Evolutionary conservation across 371 early-diverging fungal genomes (phyloP).

Genomic region (Paramicrosporidium saccamoebae): DNA sequence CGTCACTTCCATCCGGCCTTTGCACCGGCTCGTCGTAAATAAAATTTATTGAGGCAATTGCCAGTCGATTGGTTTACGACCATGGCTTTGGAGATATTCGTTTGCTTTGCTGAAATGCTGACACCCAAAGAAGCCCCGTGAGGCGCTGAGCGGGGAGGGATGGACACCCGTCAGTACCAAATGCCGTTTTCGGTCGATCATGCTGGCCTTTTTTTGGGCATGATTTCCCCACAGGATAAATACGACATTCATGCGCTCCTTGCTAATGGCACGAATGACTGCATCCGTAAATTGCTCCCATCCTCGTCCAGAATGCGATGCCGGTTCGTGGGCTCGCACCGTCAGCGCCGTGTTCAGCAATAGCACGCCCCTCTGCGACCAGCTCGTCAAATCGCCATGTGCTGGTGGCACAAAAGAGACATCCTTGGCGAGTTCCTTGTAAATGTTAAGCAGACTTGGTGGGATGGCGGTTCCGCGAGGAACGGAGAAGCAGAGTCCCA

Average conservation of each 20-base stretch:
- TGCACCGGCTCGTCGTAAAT: too few relatives aligned
- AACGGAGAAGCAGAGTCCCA: slow-evolving; percentile 64
- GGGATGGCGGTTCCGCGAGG: slow-evolving; percentile 30
- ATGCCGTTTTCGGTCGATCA: slow-evolving; percentile 22
- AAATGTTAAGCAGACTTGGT: slow-evolving; percentile 79
- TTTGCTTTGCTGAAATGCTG: slow-evolving; percentile 78
- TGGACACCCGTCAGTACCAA: slow-evolving; percentile 57
- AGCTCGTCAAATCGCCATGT: slow-evolving; percentile 27
- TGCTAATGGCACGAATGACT: slow-evolving; percentile 32
- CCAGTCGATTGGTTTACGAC: slow-evolving; percentile 34
- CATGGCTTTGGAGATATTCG: slow-evolving; percentile 33
- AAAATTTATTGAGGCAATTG: too few relatives aligned
- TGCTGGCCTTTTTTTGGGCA: slow-evolving; percentile 36
- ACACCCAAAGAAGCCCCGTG: slow-evolving; percentile 56
- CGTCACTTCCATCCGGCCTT: too few relatives aligned
- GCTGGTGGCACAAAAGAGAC: slow-evolving; percentile 7
- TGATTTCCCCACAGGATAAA: slow-evolving; percentile 92
- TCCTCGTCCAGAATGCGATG: slow-evolving; percentile 52
- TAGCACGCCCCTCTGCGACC: slow-evolving; percentile 75
- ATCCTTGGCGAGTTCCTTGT: slow-evolving; percentile 34
- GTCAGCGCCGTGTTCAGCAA: slow-evolving; percentile 76
- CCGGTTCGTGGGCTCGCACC: slow-evolving; percentile 45
- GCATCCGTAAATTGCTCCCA: slow-evolving; percentile 78
- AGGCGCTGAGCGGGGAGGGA: slow-evolving; percentile 76
- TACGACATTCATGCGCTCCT: slow-evolving; percentile 23